These are phyloP conservation scores for Annulohypoxylon moriforme DNA, from an alignment of 495 filamentous ascomycete genomes.

Conservation along the genomic window DNA sequence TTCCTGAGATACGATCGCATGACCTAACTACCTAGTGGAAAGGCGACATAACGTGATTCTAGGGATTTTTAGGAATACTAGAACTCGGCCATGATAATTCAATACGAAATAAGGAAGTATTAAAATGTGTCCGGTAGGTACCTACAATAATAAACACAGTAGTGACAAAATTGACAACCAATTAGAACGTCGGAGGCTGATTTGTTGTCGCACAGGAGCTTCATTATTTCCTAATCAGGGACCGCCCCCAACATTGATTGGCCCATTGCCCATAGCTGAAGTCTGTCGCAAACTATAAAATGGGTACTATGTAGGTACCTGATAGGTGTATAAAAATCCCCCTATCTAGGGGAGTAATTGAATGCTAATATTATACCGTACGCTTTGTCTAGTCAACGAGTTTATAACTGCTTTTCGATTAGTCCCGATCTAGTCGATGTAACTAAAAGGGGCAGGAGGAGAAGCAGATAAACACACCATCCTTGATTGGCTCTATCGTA, in stretches of 20 bases:
- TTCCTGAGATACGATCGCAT: too few species aligned
- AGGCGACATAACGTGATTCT: too few species aligned
- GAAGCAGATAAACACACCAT: conserved; percentile 3
- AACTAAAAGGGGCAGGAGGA: conserved; percentile 32
- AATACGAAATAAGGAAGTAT: background rate
- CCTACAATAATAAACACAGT: background rate
- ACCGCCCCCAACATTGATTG: background rate
- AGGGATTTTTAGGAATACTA: too few species aligned
- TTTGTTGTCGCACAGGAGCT: background rate
- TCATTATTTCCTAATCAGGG: background rate
- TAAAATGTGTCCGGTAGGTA: background rate
- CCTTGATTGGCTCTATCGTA: conserved; percentile 10
- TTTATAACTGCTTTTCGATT: background rate
- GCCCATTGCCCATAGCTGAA: background rate
- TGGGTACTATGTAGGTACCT: too few species aligned
- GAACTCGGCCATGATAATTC: too few species aligned
- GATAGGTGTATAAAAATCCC: too few species aligned
- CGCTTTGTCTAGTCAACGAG: background rate
- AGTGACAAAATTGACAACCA: too few species aligned
- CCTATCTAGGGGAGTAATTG: background rate
- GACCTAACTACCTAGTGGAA: background rate
- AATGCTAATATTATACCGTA: background rate
- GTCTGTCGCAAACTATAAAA: background rate
- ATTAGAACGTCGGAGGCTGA: background rate
- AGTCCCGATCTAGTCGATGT: background rate